Percentiles rank a stretch among this genome's conserved stretches.
Evolutionary conservation across 129 eudicot genomes (phyloP).

Genomic region (Heracleum sosnowskyi): DNA sequence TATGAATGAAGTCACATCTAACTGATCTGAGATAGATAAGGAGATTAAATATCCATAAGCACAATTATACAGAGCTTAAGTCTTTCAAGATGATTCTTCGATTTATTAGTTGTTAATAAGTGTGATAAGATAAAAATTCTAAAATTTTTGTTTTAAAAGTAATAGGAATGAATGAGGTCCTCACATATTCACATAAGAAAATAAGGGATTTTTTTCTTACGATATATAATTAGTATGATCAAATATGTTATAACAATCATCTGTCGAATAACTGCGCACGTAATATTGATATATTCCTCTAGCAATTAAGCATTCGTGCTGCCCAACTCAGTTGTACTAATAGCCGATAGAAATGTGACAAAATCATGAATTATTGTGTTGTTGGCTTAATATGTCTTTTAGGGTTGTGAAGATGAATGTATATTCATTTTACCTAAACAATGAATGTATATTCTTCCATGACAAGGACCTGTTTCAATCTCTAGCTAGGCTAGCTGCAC

Average conservation of each 20-base stretch:
- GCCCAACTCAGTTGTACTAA: constrained; percentile 32
- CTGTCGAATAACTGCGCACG: too few species aligned
- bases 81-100: too few species aligned
- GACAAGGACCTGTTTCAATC: constrained; percentile 25
- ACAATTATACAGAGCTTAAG: too few species aligned
- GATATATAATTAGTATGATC: too few species aligned
- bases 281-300: constrained; percentile 7
- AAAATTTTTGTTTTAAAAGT: too few species aligned
- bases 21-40: neutral
- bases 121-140: too few species aligned
- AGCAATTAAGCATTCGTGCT: constrained; percentile 50
- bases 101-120: too few species aligned
- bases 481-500: constrained; percentile 1
- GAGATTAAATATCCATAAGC: constrained; percentile 2
- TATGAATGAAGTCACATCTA: constrained; percentile 2
- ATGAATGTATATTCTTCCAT: constrained; percentile 29
- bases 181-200: too few species aligned
- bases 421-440: neutral
- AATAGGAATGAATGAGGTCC: too few species aligned
- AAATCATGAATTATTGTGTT: constrained; percentile 25
- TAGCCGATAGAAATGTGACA: constrained; percentile 30
- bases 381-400: constrained; percentile 16
- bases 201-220: too few species aligned
- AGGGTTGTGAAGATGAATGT: constrained; percentile 21
- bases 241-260: too few species aligned